Evolutionary conservation across 2,329 filamentous ascomycete species (phyloP), one percentile per base, ranked within the genome.

Genomic region (Aspergillus sojae): DNA sequence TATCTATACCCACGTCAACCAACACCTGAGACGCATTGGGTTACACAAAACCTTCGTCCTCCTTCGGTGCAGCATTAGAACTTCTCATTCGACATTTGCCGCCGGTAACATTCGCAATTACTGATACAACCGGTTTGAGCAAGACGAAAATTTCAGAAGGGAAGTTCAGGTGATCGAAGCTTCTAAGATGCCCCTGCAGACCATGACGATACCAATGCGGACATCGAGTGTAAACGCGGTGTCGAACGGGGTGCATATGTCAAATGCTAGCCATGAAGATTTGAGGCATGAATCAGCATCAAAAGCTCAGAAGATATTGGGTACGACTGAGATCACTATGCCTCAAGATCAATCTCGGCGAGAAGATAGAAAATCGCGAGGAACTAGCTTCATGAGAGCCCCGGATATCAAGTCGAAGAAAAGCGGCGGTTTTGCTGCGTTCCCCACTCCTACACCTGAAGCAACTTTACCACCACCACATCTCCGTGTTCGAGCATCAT

Each of bases 401-500:
- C 75, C 78, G n/a, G 74, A 79, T 46, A 77, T 74, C 41, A 75
- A 75, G 61, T 69, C 70, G 23, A 68, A 66, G 52, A 70, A 72
- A 50, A 63, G 62, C 21, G 63, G 45, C 28, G 66, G 66, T 43
- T 72, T 75, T n/a, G 66, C 66, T n/a, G 65, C 71, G 5, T 75
- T 75, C 32, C 73, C 74, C 12, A 66, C 68, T 63, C 63, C 52
- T 14, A 60, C 70, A 50, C 60, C 54, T 62, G 63, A 71, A 61
- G 64, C 34, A 7, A 62, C 43, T 39, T 50, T 67, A 6, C 73
- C 72, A 11, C 65, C 70, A 12, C 74, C 71, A 28, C 69, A 73
- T 58, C 68, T 82, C 36, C 74, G 74, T n/a, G 76, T 78, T 43
- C 78, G 80, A 63, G 77, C 80, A 57, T 83, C 81, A 1, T 83